A percentile compares a stretch with the other conserved stretches of the same genome.
These are phyloP conservation scores for Eleusine indica DNA, from an alignment of 176 grass and related monocot species.

Conservation along the genomic window DNA sequence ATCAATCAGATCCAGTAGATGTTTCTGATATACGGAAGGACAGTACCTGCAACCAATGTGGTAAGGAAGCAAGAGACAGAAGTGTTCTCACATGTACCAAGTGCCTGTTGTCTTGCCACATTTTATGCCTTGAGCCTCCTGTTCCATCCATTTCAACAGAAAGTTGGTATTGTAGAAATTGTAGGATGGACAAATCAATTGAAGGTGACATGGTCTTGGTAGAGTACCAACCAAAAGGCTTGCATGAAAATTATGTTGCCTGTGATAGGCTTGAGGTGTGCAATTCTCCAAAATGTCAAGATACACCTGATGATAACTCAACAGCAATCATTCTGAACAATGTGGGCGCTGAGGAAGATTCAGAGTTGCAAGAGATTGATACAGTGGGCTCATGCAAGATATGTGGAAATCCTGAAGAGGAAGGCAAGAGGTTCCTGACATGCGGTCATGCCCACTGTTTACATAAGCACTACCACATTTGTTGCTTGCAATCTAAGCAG, in stretches of 20 bases:
- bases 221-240: constrained; percentile 13
- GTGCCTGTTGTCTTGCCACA: constrained; percentile 62
- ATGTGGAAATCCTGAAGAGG: constrained; percentile 69
- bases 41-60: constrained; percentile 57
- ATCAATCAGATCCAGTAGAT: constrained; percentile 50
- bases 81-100: constrained; percentile 59
- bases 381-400: constrained; percentile 66
- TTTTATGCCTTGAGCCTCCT: constrained; percentile 60
- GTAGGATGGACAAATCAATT: constrained; percentile 28
- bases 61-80: constrained; percentile 46
- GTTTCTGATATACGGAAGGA: constrained; percentile 36
- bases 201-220: constrained; percentile 17
- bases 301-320: constrained; percentile 40
- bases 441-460: constrained; percentile 70
- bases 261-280: constrained; percentile 53
- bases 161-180: constrained; percentile 71
- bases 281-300: constrained; percentile 28
- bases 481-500: constrained; percentile 65
- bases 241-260: constrained; percentile 53
- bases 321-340: constrained; percentile 34
- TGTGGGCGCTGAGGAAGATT: constrained; percentile 29
- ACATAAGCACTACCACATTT: constrained; percentile 84
- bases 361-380: constrained; percentile 39
- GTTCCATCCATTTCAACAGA: constrained; percentile 47
- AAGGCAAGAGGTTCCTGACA: constrained; percentile 71